Conservation (phyloP, 139 green algal genomes). For the Chlamydomonas schloesseri region DNA sequence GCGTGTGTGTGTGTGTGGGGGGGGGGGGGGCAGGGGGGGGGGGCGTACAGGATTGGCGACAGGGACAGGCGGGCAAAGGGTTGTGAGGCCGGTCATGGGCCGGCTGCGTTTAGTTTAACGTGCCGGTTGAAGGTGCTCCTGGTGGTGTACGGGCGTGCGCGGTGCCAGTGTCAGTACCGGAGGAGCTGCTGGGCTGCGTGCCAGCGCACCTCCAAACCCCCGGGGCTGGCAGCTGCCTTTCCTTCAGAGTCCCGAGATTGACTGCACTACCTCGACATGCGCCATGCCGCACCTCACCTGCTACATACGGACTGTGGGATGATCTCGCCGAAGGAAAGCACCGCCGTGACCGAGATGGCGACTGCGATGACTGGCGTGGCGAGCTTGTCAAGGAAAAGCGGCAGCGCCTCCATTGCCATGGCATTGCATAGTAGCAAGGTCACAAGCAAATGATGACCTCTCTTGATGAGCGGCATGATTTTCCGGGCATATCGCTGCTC, state of each 20-base stretch:
- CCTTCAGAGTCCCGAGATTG: too few species aligned
- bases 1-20: neutral
- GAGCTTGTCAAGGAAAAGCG: slow-evolving; percentile 55
- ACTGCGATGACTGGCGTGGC: slow-evolving; percentile 77
- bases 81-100: too few species aligned
- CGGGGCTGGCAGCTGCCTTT: too few species aligned
- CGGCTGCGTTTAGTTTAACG: too few species aligned
- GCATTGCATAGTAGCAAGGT: slow-evolving; percentile 84
- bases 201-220: too few species aligned
- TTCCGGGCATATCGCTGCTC: slow-evolving; percentile 58
- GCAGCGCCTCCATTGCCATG: slow-evolving; percentile 25
- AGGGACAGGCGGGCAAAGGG: too few species aligned
- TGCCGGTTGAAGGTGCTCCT: too few species aligned
- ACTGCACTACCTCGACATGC: too few species aligned
- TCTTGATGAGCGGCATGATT: slow-evolving; percentile 62
- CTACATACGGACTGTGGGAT: slow-evolving; percentile 88
- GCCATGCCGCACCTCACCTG: slow-evolving; percentile 56
- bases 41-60: too few species aligned
- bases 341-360: slow-evolving; percentile 61
- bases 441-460: slow-evolving; percentile 71
- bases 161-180: too few species aligned
- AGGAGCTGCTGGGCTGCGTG: too few species aligned
- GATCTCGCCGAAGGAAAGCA: slow-evolving; percentile 92
- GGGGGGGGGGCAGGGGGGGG: neutral
- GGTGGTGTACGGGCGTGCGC: too few species aligned